Conservation (phyloP, 108 stramenopile genomes). For the Cyclotella kingstonii region DNA sequence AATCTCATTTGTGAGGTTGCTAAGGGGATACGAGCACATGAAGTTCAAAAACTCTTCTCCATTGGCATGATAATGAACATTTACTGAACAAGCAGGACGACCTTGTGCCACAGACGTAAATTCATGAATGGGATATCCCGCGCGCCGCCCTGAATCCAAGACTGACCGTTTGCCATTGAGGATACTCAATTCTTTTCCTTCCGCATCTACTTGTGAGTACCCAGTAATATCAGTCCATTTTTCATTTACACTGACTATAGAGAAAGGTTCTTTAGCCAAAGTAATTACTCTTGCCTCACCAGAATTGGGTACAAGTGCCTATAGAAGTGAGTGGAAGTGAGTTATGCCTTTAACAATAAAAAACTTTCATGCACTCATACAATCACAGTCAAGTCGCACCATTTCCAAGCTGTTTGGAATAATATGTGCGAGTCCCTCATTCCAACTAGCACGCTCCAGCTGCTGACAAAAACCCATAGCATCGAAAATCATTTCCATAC, state of each 20-base stretch:
- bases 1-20: conserved; percentile 40
- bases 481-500: conserved; percentile 80
- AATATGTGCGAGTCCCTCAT: conserved; percentile 65
- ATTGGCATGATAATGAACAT: conserved; percentile 62
- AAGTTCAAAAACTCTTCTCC: conserved; percentile 71
- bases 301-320: conserved; percentile 56
- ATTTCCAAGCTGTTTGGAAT: conserved; percentile 81
- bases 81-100: conserved; percentile 52
- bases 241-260: conserved; percentile 78
- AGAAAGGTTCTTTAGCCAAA: conserved; percentile 59
- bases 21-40: conserved; percentile 78
- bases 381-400: too few species aligned
- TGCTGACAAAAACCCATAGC: conserved; percentile 90
- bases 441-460: conserved; percentile 75
- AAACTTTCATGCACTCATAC: too few species aligned
- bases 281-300: conserved; percentile 82
- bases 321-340: neutral
- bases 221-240: conserved; percentile 63
- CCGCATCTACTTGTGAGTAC: conserved; percentile 76
- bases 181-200: conserved; percentile 58
- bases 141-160: conserved; percentile 21
- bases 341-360: too few species aligned
- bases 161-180: conserved; percentile 52
- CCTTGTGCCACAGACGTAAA: conserved; percentile 58
- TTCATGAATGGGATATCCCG: conserved; percentile 45